Evolutionary conservation across 805 yeast species (phyloP), one percentile per base, ranked within the genome.

Genomic region (Suhomyces sp.): DNA sequence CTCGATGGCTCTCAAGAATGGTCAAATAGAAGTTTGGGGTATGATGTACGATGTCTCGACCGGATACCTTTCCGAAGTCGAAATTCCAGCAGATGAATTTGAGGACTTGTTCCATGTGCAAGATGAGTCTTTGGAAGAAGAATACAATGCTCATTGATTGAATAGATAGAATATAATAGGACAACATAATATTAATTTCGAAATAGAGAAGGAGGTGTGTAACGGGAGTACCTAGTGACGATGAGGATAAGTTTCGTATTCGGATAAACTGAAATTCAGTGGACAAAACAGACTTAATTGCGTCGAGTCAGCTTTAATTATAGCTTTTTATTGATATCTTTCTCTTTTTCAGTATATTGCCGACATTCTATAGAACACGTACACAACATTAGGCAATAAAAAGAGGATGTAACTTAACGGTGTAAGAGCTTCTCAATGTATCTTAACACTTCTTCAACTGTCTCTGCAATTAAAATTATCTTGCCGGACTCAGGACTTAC

Each of bases 31-130:
- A 64, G 85, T 92, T 43, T 84, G 88, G 78, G 97, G 97, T 0
- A 68, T 91, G 62, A 79, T 92, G 47, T 92, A 90, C 72, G 90
- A 91, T 64, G 96, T 90, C 21, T 84, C 80, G 33, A 79, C 87
- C 13, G 97, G 97, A 21, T 75, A 77, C 27, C 72, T 90, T 37
- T 59, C 57, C 12, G 73, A 71, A 54, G 66, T 71, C 13, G 73
- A 71, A 48, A 63, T 71, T 21, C 60, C 79, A 33, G 64, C 61
- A 47, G 79, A 75, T 59, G 78, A 74, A 58, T 71, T 69, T 51
- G 74, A 70, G 52, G 78, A 75, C 56, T 67, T 75, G 52, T 75
- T 72, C 55, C 68, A 64, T 46, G 63, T 64, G 7, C 60, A 58
- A 10, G 68, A 64, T 49, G 64, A 61, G 37, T 60, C 54, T 8